Conservation (phyloP, 1,139 yeast species). For the Blastobotrys aristatus region DNA sequence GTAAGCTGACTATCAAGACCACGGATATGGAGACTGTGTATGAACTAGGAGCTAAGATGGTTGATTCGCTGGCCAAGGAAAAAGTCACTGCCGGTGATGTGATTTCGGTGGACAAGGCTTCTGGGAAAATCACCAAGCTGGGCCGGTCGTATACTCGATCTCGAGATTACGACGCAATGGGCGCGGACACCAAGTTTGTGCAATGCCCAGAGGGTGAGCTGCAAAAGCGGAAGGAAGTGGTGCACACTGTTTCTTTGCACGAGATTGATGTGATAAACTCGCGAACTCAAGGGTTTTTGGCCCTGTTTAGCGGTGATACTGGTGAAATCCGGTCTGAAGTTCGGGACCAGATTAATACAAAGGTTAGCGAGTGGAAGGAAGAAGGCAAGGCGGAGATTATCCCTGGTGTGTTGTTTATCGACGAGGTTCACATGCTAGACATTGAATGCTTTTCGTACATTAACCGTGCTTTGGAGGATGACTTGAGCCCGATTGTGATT, state of each 20-base stretch:
- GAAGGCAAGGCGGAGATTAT: slow-evolving; percentile 98
- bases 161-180: slow-evolving; percentile 98
- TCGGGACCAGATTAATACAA: slow-evolving; percentile 92
- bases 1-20: slow-evolving; percentile 92
- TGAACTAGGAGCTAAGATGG: slow-evolving; percentile 96
- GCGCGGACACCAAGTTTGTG: slow-evolving; percentile 94
- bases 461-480: slow-evolving; percentile 95
- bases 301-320: slow-evolving; percentile 93
- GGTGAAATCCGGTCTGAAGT: slow-evolving; percentile 96
- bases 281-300: slow-evolving; percentile 95
- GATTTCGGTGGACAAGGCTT: slow-evolving; percentile 89
- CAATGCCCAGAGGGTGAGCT: slow-evolving; percentile 99
- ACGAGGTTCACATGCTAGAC: slow-evolving; percentile 98
- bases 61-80: slow-evolving; percentile 90
- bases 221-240: slow-evolving; percentile 91
- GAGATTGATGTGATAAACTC: slow-evolving; percentile 98
- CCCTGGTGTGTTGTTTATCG: slow-evolving; percentile 97
- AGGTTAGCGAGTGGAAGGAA: slow-evolving; percentile 98
- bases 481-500: slow-evolving; percentile 91
- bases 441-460: slow-evolving; percentile 94
- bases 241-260: slow-evolving; percentile 92
- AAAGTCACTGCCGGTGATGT: slow-evolving; percentile 98
- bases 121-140: slow-evolving; percentile 87
- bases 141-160: slow-evolving; percentile 96
- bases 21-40: slow-evolving; percentile 99